Conservation (phyloP, 805 yeast species). For the Dipodascopsis uninucleata region DNA sequence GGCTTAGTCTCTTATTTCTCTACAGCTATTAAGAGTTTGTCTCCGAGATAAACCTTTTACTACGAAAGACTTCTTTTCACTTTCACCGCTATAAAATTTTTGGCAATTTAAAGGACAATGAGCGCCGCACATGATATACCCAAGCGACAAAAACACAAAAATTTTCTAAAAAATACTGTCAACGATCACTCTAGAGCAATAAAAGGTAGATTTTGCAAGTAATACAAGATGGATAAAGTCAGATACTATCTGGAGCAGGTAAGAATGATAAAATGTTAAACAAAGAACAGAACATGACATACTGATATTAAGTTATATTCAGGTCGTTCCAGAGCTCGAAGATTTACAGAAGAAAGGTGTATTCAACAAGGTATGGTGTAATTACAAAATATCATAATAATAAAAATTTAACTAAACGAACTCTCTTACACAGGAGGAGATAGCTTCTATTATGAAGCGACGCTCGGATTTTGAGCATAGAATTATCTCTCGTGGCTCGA, state of each 20-base stretch:
- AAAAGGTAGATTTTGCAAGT: neutral
- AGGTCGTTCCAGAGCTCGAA: slow-evolving; percentile 85
- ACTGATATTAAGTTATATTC: slow-evolving; percentile 27
- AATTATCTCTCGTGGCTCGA: slow-evolving; percentile 76
- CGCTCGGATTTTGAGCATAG: slow-evolving; percentile 95
- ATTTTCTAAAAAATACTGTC: neutral
- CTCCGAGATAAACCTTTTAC: neutral
- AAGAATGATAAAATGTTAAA: slow-evolving; percentile 3
- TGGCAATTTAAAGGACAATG: neutral
- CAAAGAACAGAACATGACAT: neutral
- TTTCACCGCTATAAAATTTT: neutral
- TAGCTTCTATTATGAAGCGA: slow-evolving; percentile 79
- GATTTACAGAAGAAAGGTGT: slow-evolving; percentile 78
- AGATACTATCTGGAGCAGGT: slow-evolving; percentile 54
- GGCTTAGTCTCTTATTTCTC: neutral
- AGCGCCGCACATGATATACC: neutral
- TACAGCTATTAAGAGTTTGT: neutral
- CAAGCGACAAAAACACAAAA: neutral
- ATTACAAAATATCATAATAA: neutral
- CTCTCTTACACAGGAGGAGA: slow-evolving; percentile 47
- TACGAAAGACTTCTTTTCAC: neutral
- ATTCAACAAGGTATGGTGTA: slow-evolving; percentile 54
- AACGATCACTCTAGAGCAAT: neutral
- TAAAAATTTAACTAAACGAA: neutral
- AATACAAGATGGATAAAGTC: slow-evolving; percentile 51